Evolutionary conservation across 768 basidiomycete species (phyloP), one percentile per base, ranked within the genome.

Genomic region (Tylopilus rubrobrunneus): DNA sequence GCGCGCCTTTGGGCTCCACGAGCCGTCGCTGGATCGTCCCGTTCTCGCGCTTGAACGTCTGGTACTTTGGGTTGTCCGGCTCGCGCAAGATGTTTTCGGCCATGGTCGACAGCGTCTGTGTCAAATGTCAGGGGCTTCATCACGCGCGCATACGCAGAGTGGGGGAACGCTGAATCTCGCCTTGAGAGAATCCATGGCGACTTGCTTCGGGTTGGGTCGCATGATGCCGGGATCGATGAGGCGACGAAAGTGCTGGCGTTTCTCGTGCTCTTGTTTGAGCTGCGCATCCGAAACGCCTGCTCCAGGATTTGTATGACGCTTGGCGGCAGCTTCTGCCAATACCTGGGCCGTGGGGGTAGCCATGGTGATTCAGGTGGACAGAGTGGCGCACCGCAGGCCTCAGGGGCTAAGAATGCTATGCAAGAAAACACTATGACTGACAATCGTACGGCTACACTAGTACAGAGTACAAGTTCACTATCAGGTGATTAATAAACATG

Each of bases 191-290:
- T 78, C 76, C 57, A 80, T 65, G 2, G 85, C 84, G 49, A 80
- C 74, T 47, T 78, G 79, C 57, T 78, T 79, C 12, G 84, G 67
- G 65, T 91, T 91, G 6, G 82, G 86, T 3, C 90, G 79, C 48
- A 80, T 62, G 60, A 92, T 91, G 14, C 87, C 89, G 43, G 88
- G 88, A 61, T 92, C 87, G 55, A 92, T 78, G 55, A 92, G 73
- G 37, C 90, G 76, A 42, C 90, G 79, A 67, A 92, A 91, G 52
- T 74, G 74, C 64, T 86, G 87, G 40, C 85, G 81, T 50, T 77
- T 79, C 49, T 86, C 86, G 59, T 86, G 82, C 56, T 89, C 80
- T 56, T 75, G 73, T 33, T 53, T 53, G 36, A 60, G 58, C 42
- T 60, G 63, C 14, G 57, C 27, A 25, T 42, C 42, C 1, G 63